phyloP scores from a whole-genome alignment of 1,284 basidiomycete species.

The Sporisorium exsertum region DNA sequence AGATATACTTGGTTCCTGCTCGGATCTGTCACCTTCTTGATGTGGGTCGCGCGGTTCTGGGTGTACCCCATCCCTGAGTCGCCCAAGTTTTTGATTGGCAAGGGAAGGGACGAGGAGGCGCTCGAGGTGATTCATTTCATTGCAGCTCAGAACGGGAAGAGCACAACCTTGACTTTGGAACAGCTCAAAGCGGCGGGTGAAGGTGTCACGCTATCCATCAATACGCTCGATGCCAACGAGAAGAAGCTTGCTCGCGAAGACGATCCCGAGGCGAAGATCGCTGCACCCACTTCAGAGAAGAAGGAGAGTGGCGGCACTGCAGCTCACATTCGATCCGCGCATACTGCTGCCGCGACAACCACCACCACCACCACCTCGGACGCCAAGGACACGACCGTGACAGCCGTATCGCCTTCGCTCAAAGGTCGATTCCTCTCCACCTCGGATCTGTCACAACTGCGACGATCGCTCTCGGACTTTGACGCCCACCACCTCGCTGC shows the following conservation, averaged over 20 bases:
- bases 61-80: slow-evolving; percentile 74
- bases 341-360: background rate
- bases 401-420: slow-evolving; percentile 1
- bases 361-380: background rate
- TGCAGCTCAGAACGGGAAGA: slow-evolving; percentile 77
- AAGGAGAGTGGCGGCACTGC: slow-evolving; percentile 15
- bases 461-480: slow-evolving; percentile 35
- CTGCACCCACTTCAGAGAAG: slow-evolving; percentile 63
- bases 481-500: slow-evolving; percentile 73
- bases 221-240: slow-evolving; percentile 71
- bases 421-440: slow-evolving; percentile 30
- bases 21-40: slow-evolving; percentile 55
- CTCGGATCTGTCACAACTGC: slow-evolving; percentile 28
- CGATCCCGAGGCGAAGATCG: slow-evolving; percentile 29
- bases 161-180: slow-evolving; percentile 50
- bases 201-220: slow-evolving; percentile 47
- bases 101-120: slow-evolving; percentile 79
- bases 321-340: slow-evolving; percentile 2
- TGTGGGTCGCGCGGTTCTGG: slow-evolving; percentile 68
- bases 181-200: slow-evolving; percentile 55
- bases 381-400: background rate
- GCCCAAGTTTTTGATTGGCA: slow-evolving; percentile 78
- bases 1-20: slow-evolving; percentile 74
- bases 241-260: slow-evolving; percentile 49
- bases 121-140: slow-evolving; percentile 78